These are phyloP conservation scores for Anacardium occidentale DNA, from an alignment of 345 rosid genomes.

Conservation along the genomic window DNA sequence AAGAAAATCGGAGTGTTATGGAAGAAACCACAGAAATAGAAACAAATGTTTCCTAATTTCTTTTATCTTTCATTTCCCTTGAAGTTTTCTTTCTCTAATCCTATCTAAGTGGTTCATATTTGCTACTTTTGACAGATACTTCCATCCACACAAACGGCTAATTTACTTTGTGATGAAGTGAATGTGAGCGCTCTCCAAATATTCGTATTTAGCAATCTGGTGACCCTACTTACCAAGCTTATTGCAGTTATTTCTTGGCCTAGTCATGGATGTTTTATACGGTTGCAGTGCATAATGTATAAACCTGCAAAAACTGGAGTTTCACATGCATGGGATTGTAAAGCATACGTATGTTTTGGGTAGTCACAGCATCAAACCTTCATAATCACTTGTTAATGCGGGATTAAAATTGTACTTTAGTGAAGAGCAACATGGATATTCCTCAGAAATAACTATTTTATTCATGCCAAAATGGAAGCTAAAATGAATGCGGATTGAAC, in stretches of 20 bases:
- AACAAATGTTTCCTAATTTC: background rate
- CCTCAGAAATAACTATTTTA: no score
- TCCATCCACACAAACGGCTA: no score
- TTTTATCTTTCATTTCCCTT: background rate
- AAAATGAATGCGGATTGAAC: no score
- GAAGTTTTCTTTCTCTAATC: background rate
- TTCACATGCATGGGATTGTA: background rate
- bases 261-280: background rate
- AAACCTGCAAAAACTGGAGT: background rate
- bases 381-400: no score
- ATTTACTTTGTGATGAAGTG: background rate
- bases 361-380: background rate
- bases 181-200: background rate
- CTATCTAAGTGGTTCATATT: background rate
- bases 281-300: background rate
- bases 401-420: no score
- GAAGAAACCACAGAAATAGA: slow-evolving; percentile 89
- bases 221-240: slow-evolving; percentile 9
- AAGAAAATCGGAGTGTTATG: slow-evolving; percentile 94
- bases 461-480: no score
- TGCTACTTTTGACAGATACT: slow-evolving; percentile 12
- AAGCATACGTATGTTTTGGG: background rate
- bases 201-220: background rate
- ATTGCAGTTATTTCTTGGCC: background rate
- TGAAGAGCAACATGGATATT: no score